Base-by-base conservation (phyloP, 805 yeast species). In the Lipomyces lipofer region DNA sequence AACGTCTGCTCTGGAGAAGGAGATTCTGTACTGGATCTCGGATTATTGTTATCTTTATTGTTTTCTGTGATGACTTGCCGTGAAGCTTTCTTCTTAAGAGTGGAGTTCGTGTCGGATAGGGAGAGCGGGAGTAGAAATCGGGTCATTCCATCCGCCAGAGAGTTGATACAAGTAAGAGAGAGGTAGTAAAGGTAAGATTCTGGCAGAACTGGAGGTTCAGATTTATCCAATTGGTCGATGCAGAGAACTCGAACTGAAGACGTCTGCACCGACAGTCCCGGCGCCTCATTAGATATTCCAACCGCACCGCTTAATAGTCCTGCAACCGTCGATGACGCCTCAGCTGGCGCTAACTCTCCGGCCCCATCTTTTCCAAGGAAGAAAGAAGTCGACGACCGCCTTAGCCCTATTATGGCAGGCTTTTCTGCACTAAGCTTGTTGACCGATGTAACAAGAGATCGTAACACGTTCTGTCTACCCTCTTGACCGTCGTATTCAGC, bases 141-240 rank as follows among this genome's bases (percentile, higher is more conserved):
- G 6, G 86, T 82, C 17, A 88, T 73, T 1, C 91, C 91, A 28
- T 90, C 95, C 3, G 88, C 77, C 19, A 84, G 72, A 1, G 78
- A 67, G 47, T 77, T 75, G 1, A 84, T 63, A 33, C 84, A 76
- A 13, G 75, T 73, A 46, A 83, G 71, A 0, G 86, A 75, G 30
- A 92, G 73, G 66, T 75, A 80, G 47, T 80, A 72, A 1, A 81
- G 68, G 54, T 94, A 91, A 0, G 85, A 78, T 4, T 73, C 74
- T 1, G 94, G 87, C 1, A 77, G 71, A 0, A 74, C 64, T 0
- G 97, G 97, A 0, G 96, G 84, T 25, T 87, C 95, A 0, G 73
- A 63, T 64, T 90, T 90, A 66, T 92, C 98, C 22, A 94, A 75
- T 49, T 84, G 79, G 52, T 92, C 97, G 28, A 91, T 74, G 52